phyloP scores from a whole-genome alignment of 1,139 yeast species.

The Nakaseomyces glabratus region DNA sequence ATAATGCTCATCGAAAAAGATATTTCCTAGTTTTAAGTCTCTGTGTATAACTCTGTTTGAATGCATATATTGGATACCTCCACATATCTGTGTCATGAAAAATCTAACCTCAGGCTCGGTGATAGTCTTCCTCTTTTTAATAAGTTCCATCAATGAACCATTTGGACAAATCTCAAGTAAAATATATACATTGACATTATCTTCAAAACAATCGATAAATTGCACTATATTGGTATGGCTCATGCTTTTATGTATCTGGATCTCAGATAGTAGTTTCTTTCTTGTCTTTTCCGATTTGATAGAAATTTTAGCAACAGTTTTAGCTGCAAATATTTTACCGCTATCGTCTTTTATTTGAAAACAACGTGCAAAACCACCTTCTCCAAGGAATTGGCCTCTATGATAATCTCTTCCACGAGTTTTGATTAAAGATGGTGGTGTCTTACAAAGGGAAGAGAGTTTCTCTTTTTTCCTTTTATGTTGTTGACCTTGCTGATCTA shows the following conservation, averaged over 20 bases:
- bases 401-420: constrained; percentile 87
- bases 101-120: constrained; percentile 88
- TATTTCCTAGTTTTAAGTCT: constrained; percentile 89
- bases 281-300: constrained; percentile 86
- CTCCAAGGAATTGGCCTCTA: constrained; percentile 87
- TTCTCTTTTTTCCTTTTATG: constrained; percentile 70
- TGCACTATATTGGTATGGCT: constrained; percentile 84
- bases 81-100: constrained; percentile 86
- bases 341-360: constrained; percentile 89
- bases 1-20: constrained; percentile 87
- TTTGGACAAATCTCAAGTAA: constrained; percentile 90
- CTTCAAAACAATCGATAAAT: constrained; percentile 92
- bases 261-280: constrained; percentile 81
- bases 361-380: constrained; percentile 98
- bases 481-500: constrained; percentile 12
- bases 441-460: constrained; percentile 74
- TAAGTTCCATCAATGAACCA: constrained; percentile 84
- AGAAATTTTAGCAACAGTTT: constrained; percentile 94
- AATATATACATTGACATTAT: constrained; percentile 85
- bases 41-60: constrained; percentile 90
- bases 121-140: constrained; percentile 71
- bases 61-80: constrained; percentile 89
- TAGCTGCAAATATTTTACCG: constrained; percentile 89
- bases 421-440: constrained; percentile 86
- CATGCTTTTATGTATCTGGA: constrained; percentile 88